A percentile compares a stretch with the other conserved stretches of the same genome.
Conservation (phyloP, 345 rosid species). For the Brassica nigra region DNA sequence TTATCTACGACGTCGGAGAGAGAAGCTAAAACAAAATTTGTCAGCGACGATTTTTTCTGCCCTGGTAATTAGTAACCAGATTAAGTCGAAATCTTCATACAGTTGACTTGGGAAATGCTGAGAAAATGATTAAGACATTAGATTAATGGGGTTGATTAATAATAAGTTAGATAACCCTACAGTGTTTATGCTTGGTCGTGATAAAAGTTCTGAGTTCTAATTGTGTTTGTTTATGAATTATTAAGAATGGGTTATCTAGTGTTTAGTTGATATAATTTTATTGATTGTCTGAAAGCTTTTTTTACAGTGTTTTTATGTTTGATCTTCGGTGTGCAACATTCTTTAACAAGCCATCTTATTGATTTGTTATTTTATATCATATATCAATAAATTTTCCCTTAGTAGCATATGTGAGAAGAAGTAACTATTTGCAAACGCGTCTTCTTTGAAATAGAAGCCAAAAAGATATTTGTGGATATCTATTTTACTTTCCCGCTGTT, state of each 20-base stretch:
- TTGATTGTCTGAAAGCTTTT: background rate
- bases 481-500: background rate
- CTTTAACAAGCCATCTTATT: background rate
- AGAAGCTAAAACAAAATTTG: conserved; percentile 15
- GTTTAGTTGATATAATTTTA: background rate
- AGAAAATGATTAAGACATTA: background rate
- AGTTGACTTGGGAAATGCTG: conserved; percentile 7
- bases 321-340: background rate
- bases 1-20: conserved; percentile 3
- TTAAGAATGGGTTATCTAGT: background rate
- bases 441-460: background rate
- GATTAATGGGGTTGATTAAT: background rate
- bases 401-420: background rate
- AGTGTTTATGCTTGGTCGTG: background rate
- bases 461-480: background rate
- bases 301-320: background rate
- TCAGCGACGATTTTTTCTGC: background rate
- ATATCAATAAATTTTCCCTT: background rate
- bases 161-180: background rate
- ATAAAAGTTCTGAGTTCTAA: background rate
- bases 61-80: conserved; percentile 7
- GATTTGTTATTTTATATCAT: background rate
- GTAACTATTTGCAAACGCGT: conserved; percentile 17
- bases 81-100: background rate
- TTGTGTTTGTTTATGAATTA: background rate